Evolutionary conservation across 2,329 filamentous ascomycete genomes (phyloP).

Genomic region (Sordariomycetes sp.): DNA sequence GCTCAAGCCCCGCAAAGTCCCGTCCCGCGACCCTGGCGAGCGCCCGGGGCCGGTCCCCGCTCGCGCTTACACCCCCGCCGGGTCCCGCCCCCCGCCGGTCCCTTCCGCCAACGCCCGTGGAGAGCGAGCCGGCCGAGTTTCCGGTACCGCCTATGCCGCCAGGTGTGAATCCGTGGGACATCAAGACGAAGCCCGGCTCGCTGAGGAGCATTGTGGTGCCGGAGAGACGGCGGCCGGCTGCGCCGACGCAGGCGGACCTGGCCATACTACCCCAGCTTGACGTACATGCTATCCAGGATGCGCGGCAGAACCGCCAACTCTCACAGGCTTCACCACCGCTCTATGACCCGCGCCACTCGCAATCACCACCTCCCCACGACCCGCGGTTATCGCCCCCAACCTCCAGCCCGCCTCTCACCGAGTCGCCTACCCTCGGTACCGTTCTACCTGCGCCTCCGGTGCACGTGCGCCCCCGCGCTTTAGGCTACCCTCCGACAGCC

Average conservation of each 20-base stretch:
- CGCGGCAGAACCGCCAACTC: neutral
- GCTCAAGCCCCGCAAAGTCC: neutral
- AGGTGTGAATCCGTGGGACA: constrained; percentile 31
- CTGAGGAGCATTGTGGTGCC: constrained; percentile 8
- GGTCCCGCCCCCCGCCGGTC: neutral
- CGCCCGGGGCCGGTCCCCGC: neutral
- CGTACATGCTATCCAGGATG: neutral
- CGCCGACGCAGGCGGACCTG: constrained; percentile 2
- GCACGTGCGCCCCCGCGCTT: neutral
- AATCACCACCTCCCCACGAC: neutral
- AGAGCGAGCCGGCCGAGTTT: neutral
- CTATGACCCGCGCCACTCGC: neutral
- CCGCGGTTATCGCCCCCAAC: constrained; percentile 10
- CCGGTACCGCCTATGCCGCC: constrained; percentile 13
- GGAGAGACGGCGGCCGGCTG: constrained; percentile 5
- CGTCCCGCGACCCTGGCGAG: neutral
- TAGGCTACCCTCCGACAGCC: neutral
- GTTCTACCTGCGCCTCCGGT: constrained; percentile 1
- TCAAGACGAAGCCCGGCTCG: constrained; percentile 13
- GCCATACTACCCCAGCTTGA: neutral
- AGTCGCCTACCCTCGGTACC: constrained; percentile 4
- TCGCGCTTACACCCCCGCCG: neutral
- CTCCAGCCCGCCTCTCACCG: constrained; percentile 5
- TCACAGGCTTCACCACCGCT: neutral
- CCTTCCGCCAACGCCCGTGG: neutral